Evolutionary conservation across 257 asterid genomes (phyloP), one percentile per base, ranked within the genome.

Genomic region (Solanum medicagineum): DNA sequence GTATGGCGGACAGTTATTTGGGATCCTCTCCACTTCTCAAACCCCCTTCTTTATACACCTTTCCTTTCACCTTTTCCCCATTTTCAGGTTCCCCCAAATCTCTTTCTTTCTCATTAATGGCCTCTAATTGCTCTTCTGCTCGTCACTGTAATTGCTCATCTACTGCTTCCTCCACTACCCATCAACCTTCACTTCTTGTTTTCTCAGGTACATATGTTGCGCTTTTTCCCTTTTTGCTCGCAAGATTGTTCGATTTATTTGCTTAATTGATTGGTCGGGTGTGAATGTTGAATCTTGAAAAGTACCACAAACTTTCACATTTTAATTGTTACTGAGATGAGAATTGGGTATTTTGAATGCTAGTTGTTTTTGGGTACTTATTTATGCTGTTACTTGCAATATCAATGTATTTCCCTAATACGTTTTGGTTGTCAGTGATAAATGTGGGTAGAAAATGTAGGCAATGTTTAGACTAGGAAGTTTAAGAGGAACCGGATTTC

Each of bases 131-230:
- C 75, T 47, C 87, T 77, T 63, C 85, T 40, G 83, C 84, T 29
- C 54, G 83, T 73, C 85, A 36, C 80, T 77, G 51, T 85, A 85
- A 56, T 66, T 87, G 70, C 49, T 90, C 83, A 49, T 77, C 87
- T 45, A 47, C 81, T 32, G 5, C 26, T 22, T 16, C 51, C 80
- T 42, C 63, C 40, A 70, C 80, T 20, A 16, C 89, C 45, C 53
- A 85, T 89, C 95, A 90, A 83, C 97, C 98, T 3, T 91, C 97
- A 70, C 83, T 96, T 87, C 97, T 96, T 56, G 98, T 95, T 32
- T 96, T 96, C 87, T 96, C 99, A 62, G 99, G 99, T 95, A 83
- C 80, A 77, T 51, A 12, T 75, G 1, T 24, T 42, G 16, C 60
- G 57, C 36, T 10, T 51, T 15, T 36, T 2, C 54, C 53, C 1